Evolutionary conservation across 495 filamentous ascomycete species (phyloP).

Genomic region (Xylaria bambusicola): DNA sequence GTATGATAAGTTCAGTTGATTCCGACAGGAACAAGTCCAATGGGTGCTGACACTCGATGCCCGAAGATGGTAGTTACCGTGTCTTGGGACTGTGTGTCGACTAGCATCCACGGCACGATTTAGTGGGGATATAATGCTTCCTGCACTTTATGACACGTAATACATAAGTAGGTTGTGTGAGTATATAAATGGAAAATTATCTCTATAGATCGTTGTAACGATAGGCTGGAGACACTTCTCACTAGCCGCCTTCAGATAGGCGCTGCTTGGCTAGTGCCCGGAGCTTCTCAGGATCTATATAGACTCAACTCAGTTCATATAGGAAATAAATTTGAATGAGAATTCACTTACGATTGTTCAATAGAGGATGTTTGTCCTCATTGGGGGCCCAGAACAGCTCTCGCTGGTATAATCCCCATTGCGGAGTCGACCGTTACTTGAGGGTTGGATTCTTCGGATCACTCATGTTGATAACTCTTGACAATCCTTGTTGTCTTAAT

Average conservation of each 20-base stretch:
- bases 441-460: slow-evolving; percentile 62
- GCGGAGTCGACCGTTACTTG: slow-evolving; percentile 55
- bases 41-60: slow-evolving; percentile 58
- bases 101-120: slow-evolving; percentile 63
- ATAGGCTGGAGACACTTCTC: neutral
- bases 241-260: slow-evolving; percentile 56
- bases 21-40: slow-evolving; percentile 67
- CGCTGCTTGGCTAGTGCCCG: slow-evolving; percentile 60
- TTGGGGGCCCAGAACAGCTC: slow-evolving; percentile 64
- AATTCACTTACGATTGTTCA: slow-evolving; percentile 50
- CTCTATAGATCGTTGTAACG: no score
- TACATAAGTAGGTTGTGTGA: no score
- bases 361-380: slow-evolving; percentile 54
- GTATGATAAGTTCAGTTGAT: slow-evolving; percentile 68
- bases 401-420: slow-evolving; percentile 63
- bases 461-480: slow-evolving; percentile 51
- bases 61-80: slow-evolving; percentile 63
- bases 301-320: neutral
- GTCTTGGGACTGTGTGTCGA: slow-evolving; percentile 63
- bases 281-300: slow-evolving; percentile 56
- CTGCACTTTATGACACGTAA: slow-evolving; percentile 69
- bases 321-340: neutral
- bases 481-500: no score
- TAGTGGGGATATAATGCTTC: slow-evolving; percentile 70
- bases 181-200: no score